Evolutionary conservation across 2,329 filamentous ascomycete species (phyloP), one percentile per base, ranked within the genome.

Genomic region (Cladophialophora immunda): DNA sequence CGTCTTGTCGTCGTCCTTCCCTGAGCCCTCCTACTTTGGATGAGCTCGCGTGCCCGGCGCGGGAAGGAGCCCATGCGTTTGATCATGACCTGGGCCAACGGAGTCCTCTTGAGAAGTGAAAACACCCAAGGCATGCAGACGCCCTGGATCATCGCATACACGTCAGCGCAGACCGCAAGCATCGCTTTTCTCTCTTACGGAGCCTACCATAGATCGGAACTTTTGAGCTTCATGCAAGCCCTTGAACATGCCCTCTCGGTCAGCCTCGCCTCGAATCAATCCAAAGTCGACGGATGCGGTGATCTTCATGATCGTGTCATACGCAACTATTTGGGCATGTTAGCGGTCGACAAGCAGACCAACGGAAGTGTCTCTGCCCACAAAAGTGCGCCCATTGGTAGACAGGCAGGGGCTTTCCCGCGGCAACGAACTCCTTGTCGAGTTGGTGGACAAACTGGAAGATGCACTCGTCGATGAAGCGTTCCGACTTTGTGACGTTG

Each of bases 11-110:
- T 62, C 17, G 58, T 11, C 19, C 13, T 17, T 57, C 58, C 58
- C 58, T 27, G 56, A 1, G 58, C 58, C 45, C 58, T 62, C 58
- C 58, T 57, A 25, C 9, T 62, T 29, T 84, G 79, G 64, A 83
- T 76, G 62, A 78, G 70, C 64, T 73, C 73, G 70, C 69, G 74
- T 62, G 73, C 73, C 29, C 72, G 73, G 27, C 71, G 74, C 2
- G 78, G 78, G 11, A 81, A 72, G 30, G 62, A 72, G 19, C 78
- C 73, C 64, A 79, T 76, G 25, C 77, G 75, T 61, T 78, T 73
- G 22, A 76, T 71, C 53, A 78, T 72, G 58, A 75, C 30, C 11
- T 27, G 17, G 2, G 56, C 56, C 56, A 41, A 15, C 5, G 34
- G 56, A 17, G 41, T 47, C 13, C 41, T 47, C 19, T 47, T 47